Base-by-base conservation (phyloP, 2,329 filamentous ascomycete species). In the Neoascochyta sp. region DNA sequence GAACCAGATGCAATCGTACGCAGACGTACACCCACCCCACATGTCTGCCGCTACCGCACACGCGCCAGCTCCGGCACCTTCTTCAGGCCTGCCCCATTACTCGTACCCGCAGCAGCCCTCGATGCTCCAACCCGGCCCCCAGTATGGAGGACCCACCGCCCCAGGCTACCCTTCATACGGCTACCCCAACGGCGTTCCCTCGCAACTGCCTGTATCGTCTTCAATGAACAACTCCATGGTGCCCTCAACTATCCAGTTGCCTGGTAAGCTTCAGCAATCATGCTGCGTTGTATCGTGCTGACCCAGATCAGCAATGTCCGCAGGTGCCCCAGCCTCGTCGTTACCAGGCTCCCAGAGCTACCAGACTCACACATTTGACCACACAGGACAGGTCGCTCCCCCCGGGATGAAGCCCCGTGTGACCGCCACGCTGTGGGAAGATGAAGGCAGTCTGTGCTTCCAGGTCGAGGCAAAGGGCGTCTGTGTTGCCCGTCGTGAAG, bases 391-490 rank as follows among this genome's bases (percentile, higher is more conserved):
- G 63, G 70, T 94, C 37, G 86, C 88, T 11, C 92, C 92, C 7
- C 85, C 86, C 3, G 90, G 90, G 16, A 93, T 95, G 79, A 96
- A 96, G 69, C 92, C 92, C 12, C 76, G 90, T 41, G 92, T 98
- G 16, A 96, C 92, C 4, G 92, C 92, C 7, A 98, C 92, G 0
- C 65, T 98, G 14, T 98, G 92, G 92, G 92, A 96, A 69, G 92
- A 98, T 48, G 92, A 98, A 59, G 92, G 92, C 18, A 96, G 88
- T 58, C 71, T 96, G 16, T 98, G 92, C 67, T 98, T 96, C 60
- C 92, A 96, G 62, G 92, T 96, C 2, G 92, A 96, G 64, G 90
- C 92, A 3, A 83, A 92, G 47, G 90, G 90, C 26, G 90, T 98
- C 30, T 98, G 92, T 62, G 92, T 96, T 34, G 90, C 90, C 30